Evolutionary conservation across 805 yeast genomes (phyloP), one percentile per base, ranked within the genome.

Genomic region (Candida germanica): DNA sequence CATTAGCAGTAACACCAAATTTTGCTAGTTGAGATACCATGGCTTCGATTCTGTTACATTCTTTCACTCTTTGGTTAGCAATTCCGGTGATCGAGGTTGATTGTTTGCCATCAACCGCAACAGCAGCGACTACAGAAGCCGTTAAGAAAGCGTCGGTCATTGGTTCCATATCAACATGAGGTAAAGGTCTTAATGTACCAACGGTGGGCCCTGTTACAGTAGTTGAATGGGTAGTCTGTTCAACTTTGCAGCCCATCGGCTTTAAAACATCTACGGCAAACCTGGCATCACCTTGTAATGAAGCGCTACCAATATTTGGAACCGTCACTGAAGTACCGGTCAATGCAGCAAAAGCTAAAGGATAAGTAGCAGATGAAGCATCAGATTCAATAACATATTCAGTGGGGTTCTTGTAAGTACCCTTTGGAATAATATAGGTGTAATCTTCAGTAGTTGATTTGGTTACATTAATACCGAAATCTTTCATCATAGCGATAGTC

Each of bases 81-180:
- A 93, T 93, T 45, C 98, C 98, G 23, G 84, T 79, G 51, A 93
- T 93, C 5, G 83, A 74, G 10, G 97, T 91, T 7, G 79, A 65
- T 31, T 63, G 60, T 11, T 55, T 48, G 20, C 49, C 52, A 28
- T 61, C 68, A 15, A 43, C 44, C 3, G 96, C 95, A 27, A 85
- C 75, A n/a, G 98, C 96, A 22, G 98, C 98, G 13, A 88, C 94
- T 9, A 93, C 97, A 36, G 94, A 78, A 0, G 98, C 98, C 11
- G 98, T 93, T 52, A 93, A 69, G 58, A 93, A 93, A 0, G 98
- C 98, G 62, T 93, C 98, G 0, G 98, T 93, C 98, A 93, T 93
- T 36, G 98, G 98, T 64, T 93, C 98, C 98, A 93, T 93, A 57
- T 93, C 97, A 38, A 93, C 83, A 43, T 69, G 75, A 9, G 79